Conservation (phyloP, 768 basidiomycete genomes). For the Amylocystis lapponica region DNA sequence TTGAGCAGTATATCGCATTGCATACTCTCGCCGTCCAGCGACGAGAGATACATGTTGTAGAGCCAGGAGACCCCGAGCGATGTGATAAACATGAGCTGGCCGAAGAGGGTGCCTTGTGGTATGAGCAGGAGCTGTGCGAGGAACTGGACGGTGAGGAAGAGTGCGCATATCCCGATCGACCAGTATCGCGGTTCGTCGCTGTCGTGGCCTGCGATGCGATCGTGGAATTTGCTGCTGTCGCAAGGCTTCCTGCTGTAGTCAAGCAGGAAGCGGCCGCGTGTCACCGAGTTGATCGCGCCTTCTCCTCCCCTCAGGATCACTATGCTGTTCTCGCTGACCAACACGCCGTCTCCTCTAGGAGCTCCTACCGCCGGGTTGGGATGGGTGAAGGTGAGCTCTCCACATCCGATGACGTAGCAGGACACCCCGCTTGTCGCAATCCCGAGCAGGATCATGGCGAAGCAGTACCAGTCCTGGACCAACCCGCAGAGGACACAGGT, state of each 20-base stretch:
- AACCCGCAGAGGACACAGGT: no score
- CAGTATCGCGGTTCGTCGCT: neutral
- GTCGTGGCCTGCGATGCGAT: no score
- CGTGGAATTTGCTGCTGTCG: no score
- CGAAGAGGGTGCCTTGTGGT: slow-evolving; percentile 7
- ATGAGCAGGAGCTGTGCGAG: slow-evolving; percentile 7
- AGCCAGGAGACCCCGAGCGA: slow-evolving; percentile 9
- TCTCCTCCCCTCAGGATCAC: slow-evolving; percentile 4
- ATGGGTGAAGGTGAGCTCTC: slow-evolving; percentile 4
- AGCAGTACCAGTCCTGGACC: no score
- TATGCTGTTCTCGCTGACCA: slow-evolving; percentile 2
- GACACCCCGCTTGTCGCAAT: no score
- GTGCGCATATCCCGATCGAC: slow-evolving; percentile 3
- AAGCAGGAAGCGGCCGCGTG: slow-evolving; percentile 5
- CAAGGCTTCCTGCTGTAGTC: neutral
- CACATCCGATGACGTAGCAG: no score
- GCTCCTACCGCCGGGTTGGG: neutral
- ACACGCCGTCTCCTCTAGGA: slow-evolving; percentile 6
- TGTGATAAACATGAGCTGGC: slow-evolving; percentile 8
- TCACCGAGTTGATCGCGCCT: slow-evolving; percentile 3
- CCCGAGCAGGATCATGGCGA: no score
- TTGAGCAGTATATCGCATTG: slow-evolving; percentile 5
- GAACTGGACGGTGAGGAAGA: slow-evolving; percentile 7
- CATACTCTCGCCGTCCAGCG: slow-evolving; percentile 4
- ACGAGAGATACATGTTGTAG: slow-evolving; percentile 10